Evolutionary conservation across 805 yeast genomes (phyloP), one percentile per base, ranked within the genome.

Genomic region (Teunomyces barrocoloradensis): DNA sequence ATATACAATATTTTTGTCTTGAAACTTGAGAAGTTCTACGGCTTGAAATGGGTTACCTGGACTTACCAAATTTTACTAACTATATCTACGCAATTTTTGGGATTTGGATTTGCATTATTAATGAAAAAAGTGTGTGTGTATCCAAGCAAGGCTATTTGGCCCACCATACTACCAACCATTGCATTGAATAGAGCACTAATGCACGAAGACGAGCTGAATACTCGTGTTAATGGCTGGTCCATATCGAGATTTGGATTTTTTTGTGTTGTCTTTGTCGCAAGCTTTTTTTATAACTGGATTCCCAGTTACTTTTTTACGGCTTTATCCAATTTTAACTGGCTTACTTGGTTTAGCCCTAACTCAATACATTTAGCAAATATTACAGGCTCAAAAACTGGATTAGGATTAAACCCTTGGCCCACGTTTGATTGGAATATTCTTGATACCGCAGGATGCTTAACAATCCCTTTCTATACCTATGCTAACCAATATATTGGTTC

Each of bases 51-150:
- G 78, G 75, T 69, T 29, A 52, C 65, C 12, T 73, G 78, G 61
- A 78, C 81, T 0, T 85, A 75, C 61, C 84, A 81, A 61, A 53
- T 82, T 11, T 53, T 81, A 30, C 67, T 84, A 29, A 65, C 78
- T 1, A 52, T 82, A 3, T 73, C 85, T 2, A 73, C 87, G 1
- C 84, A 82, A 58, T 80, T 79, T 51, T 64, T 84, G 53, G 90
- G 89, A 20, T 79, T 81, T 56, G 84, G 87, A 1, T 75, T 84
- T 59, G 87, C 89, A 5, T 84, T 86, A 43, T 57, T 84, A 17
- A 73, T 82, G 73, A 74, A 85, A 56, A 76, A 78, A 49, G 77
- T 84, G 28, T 73, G 75, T 47, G 64, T 73, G 6, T 71, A 72
- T 49, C 77, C 77, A 1, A 61, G 63, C 20, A 71, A 68, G 50